Conservation (phyloP, 1,284 basidiomycete species). For the Microbotryum intermedium region DNA sequence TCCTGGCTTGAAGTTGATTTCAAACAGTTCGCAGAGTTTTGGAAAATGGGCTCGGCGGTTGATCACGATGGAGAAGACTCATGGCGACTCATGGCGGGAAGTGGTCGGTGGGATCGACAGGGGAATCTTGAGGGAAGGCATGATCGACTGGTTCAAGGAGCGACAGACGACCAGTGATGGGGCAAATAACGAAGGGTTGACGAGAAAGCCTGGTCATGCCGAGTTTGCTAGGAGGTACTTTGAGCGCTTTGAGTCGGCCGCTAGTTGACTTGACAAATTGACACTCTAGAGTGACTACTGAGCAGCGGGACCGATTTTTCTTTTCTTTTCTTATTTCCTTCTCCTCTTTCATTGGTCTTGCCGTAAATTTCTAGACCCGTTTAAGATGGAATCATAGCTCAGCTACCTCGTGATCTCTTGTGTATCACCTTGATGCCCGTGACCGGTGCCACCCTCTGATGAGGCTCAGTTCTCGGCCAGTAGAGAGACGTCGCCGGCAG, state of each 20-base stretch:
- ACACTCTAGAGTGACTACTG: too few relatives aligned
- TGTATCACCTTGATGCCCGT: too few relatives aligned
- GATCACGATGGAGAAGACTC: constrained; percentile 74
- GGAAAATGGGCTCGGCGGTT: constrained; percentile 88
- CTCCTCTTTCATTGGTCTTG: too few relatives aligned
- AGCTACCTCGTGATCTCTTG: too few relatives aligned
- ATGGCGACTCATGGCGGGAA: not conserved
- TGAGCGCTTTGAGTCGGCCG: constrained; percentile 8
- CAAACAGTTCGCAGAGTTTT: constrained; percentile 88
- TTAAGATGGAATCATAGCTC: too few relatives aligned
- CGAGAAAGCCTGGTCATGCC: constrained; percentile 26
- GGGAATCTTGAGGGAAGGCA: constrained; percentile 14
- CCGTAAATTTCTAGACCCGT: too few relatives aligned
- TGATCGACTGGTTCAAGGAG: constrained; percentile 3
- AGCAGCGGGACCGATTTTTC: too few relatives aligned
- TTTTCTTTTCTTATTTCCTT: too few relatives aligned
- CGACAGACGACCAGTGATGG: not conserved
- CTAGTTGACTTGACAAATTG: too few relatives aligned
- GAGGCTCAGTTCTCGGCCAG: too few relatives aligned
- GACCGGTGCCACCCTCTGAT: too few relatives aligned
- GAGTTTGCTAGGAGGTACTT: constrained; percentile 28
- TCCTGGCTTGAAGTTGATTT: constrained; percentile 76
- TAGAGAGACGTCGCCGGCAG: too few relatives aligned
- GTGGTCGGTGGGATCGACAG: constrained; percentile 20
- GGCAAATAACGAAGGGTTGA: not conserved